Conservation (phyloP, 2,329 filamentous ascomycete genomes). For the Pyrenochaeta sp. region DNA sequence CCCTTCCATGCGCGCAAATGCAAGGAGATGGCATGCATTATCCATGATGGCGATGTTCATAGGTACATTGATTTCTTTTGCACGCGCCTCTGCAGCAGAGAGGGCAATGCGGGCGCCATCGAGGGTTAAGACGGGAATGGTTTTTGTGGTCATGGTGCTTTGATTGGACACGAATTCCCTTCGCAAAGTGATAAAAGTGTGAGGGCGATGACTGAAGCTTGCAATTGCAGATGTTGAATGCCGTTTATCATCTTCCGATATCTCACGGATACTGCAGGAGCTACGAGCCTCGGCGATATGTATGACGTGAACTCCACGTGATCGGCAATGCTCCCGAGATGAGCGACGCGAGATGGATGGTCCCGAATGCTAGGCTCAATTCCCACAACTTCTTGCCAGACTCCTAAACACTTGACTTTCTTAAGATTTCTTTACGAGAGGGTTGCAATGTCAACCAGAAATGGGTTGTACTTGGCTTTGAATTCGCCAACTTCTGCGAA, state of each 20-base stretch:
- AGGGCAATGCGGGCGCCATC: constrained; percentile 46
- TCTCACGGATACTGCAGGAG: constrained; percentile 3
- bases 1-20: constrained; percentile 58
- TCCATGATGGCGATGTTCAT: constrained; percentile 63
- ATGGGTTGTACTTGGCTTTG: too few relatives aligned
- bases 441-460: too few relatives aligned
- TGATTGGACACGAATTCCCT: too few relatives aligned
- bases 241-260: too few relatives aligned
- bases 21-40: constrained; percentile 54
- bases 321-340: neutral
- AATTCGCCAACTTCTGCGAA: too few relatives aligned
- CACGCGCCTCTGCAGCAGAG: constrained; percentile 45
- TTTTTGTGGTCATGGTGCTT: constrained; percentile 41
- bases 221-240: neutral
- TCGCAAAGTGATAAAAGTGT: too few relatives aligned
- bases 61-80: constrained; percentile 44
- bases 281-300: neutral
- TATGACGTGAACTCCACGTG: neutral
- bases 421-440: too few relatives aligned
- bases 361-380: too few relatives aligned
- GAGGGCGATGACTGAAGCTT: neutral
- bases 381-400: too few relatives aligned
- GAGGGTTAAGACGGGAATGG: constrained; percentile 43
- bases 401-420: too few relatives aligned
- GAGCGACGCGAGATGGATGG: neutral